phyloP scores from a whole-genome alignment of 179 eudicot genomes.

The Drosera spatulata region DNA sequence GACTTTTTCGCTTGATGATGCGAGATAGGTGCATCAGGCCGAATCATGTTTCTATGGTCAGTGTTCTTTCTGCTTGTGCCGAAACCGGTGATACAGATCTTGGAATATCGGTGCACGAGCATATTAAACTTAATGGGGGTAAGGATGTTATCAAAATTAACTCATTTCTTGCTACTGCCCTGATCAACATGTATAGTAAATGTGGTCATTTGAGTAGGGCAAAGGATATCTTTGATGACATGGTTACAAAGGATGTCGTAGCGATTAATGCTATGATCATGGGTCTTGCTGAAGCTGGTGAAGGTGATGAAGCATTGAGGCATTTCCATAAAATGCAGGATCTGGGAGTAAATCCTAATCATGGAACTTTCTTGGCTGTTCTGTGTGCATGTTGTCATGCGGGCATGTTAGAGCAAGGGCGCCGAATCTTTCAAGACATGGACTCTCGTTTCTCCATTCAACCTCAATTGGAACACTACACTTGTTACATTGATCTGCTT shows the following conservation, averaged over 20 bases:
- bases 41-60: slow-evolving; percentile 85
- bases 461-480: slow-evolving; percentile 65
- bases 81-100: slow-evolving; percentile 63
- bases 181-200: slow-evolving; percentile 78
- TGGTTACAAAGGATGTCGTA: slow-evolving; percentile 51
- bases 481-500: slow-evolving; percentile 72
- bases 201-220: slow-evolving; percentile 61
- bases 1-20: slow-evolving; percentile 41
- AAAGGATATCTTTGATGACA: slow-evolving; percentile 31
- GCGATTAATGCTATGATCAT: slow-evolving; percentile 71
- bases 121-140: slow-evolving; percentile 35
- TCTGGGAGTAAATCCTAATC: slow-evolving; percentile 29
- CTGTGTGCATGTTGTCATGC: slow-evolving; percentile 75
- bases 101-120: slow-evolving; percentile 57
- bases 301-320: slow-evolving; percentile 51
- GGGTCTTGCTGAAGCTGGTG: slow-evolving; percentile 71
- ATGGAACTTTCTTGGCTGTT: slow-evolving; percentile 50
- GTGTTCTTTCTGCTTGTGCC: slow-evolving; percentile 77
- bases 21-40: slow-evolving; percentile 27
- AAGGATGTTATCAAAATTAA: slow-evolving; percentile 31
- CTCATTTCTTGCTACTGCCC: slow-evolving; percentile 52
- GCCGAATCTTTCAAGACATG: slow-evolving; percentile 50
- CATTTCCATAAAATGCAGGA: slow-evolving; percentile 40
- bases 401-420: slow-evolving; percentile 54
- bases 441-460: slow-evolving; percentile 8